Evolutionary conservation across 495 filamentous ascomycete genomes (phyloP).

Genomic region (Penicillium cataractarum): DNA sequence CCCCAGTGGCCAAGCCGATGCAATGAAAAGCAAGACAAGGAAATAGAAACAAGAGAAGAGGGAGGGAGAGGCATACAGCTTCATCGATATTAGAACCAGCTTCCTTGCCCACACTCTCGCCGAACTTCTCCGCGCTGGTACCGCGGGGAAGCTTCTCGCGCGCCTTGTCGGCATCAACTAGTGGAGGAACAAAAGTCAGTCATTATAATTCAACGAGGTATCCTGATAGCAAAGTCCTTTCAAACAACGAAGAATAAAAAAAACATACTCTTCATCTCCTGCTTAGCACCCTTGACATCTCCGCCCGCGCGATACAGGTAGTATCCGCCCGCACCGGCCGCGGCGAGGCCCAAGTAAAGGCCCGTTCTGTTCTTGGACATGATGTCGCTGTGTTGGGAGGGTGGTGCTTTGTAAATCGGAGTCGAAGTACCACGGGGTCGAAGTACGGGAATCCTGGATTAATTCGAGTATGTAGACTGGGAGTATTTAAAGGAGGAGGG

Average conservation of each 20-base stretch:
- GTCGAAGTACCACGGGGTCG: neutral
- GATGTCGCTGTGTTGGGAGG: conserved; percentile 12
- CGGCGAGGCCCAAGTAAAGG: conserved; percentile 62
- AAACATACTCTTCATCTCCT: conserved; percentile 74
- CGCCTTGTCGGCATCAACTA: conserved; percentile 65
- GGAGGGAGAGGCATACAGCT: conserved; percentile 47
- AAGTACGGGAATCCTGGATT: neutral
- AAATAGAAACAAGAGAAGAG: neutral
- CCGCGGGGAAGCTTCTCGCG: conserved; percentile 61
- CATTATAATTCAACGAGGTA: neutral
- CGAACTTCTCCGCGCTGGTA: conserved; percentile 54
- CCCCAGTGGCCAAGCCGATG: neutral
- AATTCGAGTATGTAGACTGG: neutral
- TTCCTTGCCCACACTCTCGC: conserved; percentile 53
- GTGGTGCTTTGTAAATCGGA: neutral
- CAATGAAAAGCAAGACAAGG: neutral
- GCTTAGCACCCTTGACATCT: conserved; percentile 75
- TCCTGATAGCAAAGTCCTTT: neutral
- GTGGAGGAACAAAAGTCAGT: conserved; percentile 1
- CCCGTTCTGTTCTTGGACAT: conserved; percentile 58
- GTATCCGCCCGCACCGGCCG: conserved; percentile 75
- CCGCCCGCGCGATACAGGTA: conserved; percentile 92
- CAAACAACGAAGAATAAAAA: neutral
- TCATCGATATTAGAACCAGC: conserved; percentile 58
- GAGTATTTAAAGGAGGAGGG: conserved; percentile 15